Evolutionary conservation across 176 grass and related monocot species (phyloP).

Genomic region (Phoenix dactylifera): DNA sequence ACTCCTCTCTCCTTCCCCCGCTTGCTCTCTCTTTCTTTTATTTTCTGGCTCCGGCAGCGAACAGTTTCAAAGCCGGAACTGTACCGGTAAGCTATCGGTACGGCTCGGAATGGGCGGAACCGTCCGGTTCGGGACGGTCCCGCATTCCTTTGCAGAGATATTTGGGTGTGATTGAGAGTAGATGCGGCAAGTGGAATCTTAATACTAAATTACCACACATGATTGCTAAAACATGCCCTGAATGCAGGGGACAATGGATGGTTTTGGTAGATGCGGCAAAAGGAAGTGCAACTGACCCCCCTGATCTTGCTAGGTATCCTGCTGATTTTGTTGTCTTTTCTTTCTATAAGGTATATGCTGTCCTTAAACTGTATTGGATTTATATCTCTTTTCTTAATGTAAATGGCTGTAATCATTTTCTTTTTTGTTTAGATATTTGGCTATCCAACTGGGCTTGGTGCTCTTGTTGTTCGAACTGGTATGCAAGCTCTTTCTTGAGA

Average conservation of each 20-base stretch:
- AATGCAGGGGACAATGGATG: conserved; percentile 59
- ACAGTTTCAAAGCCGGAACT: too few relatives aligned
- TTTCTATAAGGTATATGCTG: conserved; percentile 81
- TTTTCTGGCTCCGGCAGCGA: too few relatives aligned
- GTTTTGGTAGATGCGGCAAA: conserved; percentile 96
- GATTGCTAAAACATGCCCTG: conserved; percentile 14
- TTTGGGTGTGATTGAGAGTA: too few relatives aligned
- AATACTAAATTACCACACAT: too few relatives aligned
- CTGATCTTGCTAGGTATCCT: conserved; percentile 51
- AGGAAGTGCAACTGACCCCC: conserved; percentile 89
- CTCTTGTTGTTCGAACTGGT: conserved; percentile 85
- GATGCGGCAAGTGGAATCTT: too few relatives aligned
- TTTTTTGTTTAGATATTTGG: conserved; percentile 78
- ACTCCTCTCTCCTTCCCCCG: too few relatives aligned
- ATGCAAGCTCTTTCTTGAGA: conserved; percentile 1
- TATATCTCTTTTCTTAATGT: conserved; percentile 9
- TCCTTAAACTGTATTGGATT: conserved; percentile 12
- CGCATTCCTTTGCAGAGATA: too few relatives aligned
- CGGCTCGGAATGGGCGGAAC: too few relatives aligned
- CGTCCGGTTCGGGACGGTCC: too few relatives aligned
- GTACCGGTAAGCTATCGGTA: too few relatives aligned
- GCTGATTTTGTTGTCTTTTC: conserved; percentile 96
- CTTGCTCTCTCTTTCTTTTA: too few relatives aligned
- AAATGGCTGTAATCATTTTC: conserved; percentile 23
- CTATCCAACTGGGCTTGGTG: conserved; percentile 94